Conservation (phyloP, 768 basidiomycete genomes). For the Rhodotorula paludigena region DNA sequence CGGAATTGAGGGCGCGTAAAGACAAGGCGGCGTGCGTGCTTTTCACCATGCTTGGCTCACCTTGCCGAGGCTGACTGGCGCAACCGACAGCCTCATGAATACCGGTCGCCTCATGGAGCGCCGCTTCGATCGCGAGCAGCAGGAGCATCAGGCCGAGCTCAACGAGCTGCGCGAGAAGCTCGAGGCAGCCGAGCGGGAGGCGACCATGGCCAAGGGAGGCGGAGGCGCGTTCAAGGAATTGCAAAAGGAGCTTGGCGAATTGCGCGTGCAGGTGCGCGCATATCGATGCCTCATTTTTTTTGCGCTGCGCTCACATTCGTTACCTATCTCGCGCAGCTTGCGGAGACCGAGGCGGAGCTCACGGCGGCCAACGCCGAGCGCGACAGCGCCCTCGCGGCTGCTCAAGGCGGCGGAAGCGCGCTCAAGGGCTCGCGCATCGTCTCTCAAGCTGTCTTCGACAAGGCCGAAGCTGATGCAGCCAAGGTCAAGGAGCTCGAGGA, state of each 20-base stretch:
- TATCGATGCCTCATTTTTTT: too few species aligned
- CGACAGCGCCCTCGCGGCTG: neutral
- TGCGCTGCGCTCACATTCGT: too few species aligned
- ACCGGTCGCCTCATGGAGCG: neutral
- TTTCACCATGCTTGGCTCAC: neutral
- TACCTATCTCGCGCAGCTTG: neutral
- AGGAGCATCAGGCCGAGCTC: neutral
- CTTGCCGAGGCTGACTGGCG: neutral
- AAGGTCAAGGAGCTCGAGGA: neutral
- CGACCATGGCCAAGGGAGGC: neutral
- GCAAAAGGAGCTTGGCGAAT: constrained; percentile 1
- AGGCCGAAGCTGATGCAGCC: neutral
- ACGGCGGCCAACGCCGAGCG: neutral
- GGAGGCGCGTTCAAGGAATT: constrained; percentile 1
- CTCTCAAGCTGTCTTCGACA: neutral
- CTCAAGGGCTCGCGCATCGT: neutral
- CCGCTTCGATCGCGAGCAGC: neutral
- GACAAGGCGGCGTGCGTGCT: constrained; percentile 1
- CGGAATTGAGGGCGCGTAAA: neutral
- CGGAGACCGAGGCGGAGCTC: neutral
- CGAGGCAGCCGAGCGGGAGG: neutral
- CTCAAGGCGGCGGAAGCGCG: neutral
- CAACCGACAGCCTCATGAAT: neutral
- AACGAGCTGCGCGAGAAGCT: neutral
- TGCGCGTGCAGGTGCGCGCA: neutral